Base-by-base conservation (phyloP, 2,329 filamentous ascomycete species). In the Emergomyces orientalis region DNA sequence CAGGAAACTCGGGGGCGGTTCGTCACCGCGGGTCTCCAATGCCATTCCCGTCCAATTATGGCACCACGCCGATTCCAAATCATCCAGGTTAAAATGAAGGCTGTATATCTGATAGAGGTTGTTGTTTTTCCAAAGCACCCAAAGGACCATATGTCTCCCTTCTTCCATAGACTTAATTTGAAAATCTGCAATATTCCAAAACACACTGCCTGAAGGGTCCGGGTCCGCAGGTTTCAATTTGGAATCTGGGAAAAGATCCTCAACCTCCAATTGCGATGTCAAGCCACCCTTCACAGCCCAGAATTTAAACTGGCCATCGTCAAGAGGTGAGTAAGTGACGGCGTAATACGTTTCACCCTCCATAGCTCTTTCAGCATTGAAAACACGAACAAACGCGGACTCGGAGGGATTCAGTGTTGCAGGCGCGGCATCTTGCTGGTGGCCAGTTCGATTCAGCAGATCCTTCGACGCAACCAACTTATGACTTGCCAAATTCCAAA, bases 261-360 rank as follows among this genome's bases (percentile, higher is more conserved):
- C 83, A 17, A 95, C 80, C 9, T 86, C 81, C 25, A 91, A 73
- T 2, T 67, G 76, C 67, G 68, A 77, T 66, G 69, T 88, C 81
- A 68, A 83, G n/a, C 76, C 83, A 61, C 87, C 84, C 67, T 86
- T 84, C 22, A 88, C 84, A 61, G 84, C 84, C 90, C 92, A 99
- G 72, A 99, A 92, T 74, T 96, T 97, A 81, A 99, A 97, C 72
- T 93, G 88, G 43, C 94, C 89, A 49, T 87, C 84, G 37, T 91
- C 89, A 66, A 94, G 86, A 0, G 94, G 93, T 13, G 92, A 97
- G 74, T 91, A 96, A 9, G 91, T 93, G 45, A 90, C 86, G 61
- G 93, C 84, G 63, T 83, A 82, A 71, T 86, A 87, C 47, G 76
- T 71, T 65, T 80, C 79, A 19, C 73, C 73, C 60, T 79, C 76